Evolutionary conservation across 257 asterid genomes (phyloP), one percentile per base, ranked within the genome.

Genomic region (Salvia hispanica): DNA sequence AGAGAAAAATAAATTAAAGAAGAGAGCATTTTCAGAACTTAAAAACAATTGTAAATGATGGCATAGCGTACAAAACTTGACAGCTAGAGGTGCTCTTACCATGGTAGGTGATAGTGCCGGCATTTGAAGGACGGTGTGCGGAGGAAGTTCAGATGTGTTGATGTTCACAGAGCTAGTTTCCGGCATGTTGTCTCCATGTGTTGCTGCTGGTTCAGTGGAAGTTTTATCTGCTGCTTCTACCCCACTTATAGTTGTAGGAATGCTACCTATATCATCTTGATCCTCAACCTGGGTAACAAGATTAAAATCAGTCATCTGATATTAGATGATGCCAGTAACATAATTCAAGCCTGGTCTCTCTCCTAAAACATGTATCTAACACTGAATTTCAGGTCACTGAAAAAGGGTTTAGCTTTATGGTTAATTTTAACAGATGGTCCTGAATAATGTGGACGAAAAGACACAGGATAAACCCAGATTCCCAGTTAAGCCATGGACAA

Each of bases 101-200:
- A 94, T 94, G 59, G 98, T 94, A 53, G 98, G 99, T 72, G 99
- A 94, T 64, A 94, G 78, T 46, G 98, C 98, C 65, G 99, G 99
- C 99, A 94, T 94, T 53, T 71, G 85, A 75, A 94, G 87, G 78
- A 94, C 88, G 76, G 86, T 61, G 72, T 94, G 98, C 71, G 98
- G 90, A 76, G 99, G 99, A 83, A 94, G 95, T 74, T 89, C 88
- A 47, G 94, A 81, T 59, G 88, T 62, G 74, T 76, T 77, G 64
- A 82, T 73, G 65, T 81, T 83, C 65, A 44, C 78, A 76, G 99
- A 77, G 82, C 81, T 83, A 1, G 82, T 70, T 84, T 83, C 82
- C 67, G 76, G 81, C 63, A 9, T 73, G 47, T 66, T 66, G 68
- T 76, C 91, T 77, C 66, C 88, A 48, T 68, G 67, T 37, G 76